Evolutionary conservation across 1,139 yeast genomes (phyloP).

Genomic region (Schwanniomyces etchellsii): DNA sequence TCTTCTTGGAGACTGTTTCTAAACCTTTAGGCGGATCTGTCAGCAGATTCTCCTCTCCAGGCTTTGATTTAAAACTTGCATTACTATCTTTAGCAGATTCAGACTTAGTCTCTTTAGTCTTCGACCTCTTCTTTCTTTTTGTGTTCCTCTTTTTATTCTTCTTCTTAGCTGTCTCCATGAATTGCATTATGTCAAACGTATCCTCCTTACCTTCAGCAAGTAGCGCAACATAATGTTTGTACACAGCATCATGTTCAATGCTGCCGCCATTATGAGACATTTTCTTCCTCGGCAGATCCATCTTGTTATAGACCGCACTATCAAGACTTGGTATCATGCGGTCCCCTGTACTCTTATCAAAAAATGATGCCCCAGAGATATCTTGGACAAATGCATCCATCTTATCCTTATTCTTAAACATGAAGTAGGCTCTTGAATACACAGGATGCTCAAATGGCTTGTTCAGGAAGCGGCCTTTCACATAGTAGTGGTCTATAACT

Average conservation of each 20-base stretch:
- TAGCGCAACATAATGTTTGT: constrained; percentile 10
- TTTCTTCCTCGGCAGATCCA: constrained; percentile 9
- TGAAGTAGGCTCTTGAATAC: constrained; percentile 25
- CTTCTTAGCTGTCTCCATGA: constrained; percentile 8
- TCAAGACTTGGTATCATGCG: constrained; percentile 20
- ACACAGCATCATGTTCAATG: constrained; percentile 8
- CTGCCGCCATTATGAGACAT: background rate
- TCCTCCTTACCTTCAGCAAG: constrained; percentile 9
- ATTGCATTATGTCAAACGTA: constrained; percentile 10
- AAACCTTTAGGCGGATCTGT: constrained; percentile 1
- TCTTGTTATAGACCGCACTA: constrained; percentile 17
- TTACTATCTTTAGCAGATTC: constrained; percentile 1
- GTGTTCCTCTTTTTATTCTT: constrained; percentile 6
- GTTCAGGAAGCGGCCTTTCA: constrained; percentile 13
- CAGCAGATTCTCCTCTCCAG: constrained; percentile 1
- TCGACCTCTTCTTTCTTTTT: constrained; percentile 4
- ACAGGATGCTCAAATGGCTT: constrained; percentile 21
- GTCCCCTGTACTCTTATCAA: constrained; percentile 16
- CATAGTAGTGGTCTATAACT: constrained; percentile 13
- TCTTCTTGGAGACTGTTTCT: constrained; percentile 1
- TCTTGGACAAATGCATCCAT: constrained; percentile 11
- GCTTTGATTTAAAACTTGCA: constrained; percentile 1
- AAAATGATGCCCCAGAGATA: constrained; percentile 17
- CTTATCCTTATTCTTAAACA: constrained; percentile 12
- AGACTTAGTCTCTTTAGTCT: constrained; percentile 1